Evolutionary conservation across 2,329 filamentous ascomycete genomes (phyloP).

Genomic region (Penicillium concentricum): DNA sequence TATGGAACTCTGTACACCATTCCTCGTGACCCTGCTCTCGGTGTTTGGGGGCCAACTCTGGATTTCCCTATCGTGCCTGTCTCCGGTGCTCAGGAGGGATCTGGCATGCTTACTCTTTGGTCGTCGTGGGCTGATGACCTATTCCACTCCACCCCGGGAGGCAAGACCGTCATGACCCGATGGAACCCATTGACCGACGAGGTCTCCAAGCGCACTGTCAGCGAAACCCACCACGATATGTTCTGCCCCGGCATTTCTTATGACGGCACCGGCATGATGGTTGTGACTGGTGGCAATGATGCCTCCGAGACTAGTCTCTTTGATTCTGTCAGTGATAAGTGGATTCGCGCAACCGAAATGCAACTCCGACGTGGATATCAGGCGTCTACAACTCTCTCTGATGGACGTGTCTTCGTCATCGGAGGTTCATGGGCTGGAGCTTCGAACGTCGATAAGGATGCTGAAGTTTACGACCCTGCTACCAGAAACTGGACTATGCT

Average conservation of each 20-base stretch:
- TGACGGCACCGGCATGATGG: slow-evolving; percentile 49
- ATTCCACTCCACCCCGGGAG: slow-evolving; percentile 16
- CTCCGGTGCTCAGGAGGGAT: slow-evolving; percentile 20
- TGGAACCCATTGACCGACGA: slow-evolving; percentile 10
- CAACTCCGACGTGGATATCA: slow-evolving; percentile 55
- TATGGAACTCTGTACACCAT: slow-evolving; percentile 12
- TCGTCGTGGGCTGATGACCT: slow-evolving; percentile 17
- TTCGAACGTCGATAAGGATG: slow-evolving; percentile 50
- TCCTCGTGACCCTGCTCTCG: slow-evolving; percentile 14
- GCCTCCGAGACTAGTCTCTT: slow-evolving; percentile 51
- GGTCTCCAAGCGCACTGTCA: slow-evolving; percentile 16
- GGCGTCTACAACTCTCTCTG: slow-evolving; percentile 49
- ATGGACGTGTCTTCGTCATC: slow-evolving; percentile 58
- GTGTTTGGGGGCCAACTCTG: slow-evolving; percentile 28
- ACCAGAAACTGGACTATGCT: slow-evolving; percentile 50
- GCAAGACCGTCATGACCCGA: slow-evolving; percentile 17
- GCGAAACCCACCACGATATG: slow-evolving; percentile 30
- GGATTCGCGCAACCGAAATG: slow-evolving; percentile 44
- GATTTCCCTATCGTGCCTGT: slow-evolving; percentile 29
- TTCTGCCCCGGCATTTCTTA: slow-evolving; percentile 50
- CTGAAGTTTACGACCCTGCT: slow-evolving; percentile 53
- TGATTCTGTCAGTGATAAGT: slow-evolving; percentile 4
- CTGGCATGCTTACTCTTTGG: slow-evolving; percentile 18
- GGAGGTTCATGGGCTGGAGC: slow-evolving; percentile 58
- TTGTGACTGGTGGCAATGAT: slow-evolving; percentile 56